Conservation (phyloP, 2,329 filamentous ascomycete species). For the Sclerotinia glacialis region DNA sequence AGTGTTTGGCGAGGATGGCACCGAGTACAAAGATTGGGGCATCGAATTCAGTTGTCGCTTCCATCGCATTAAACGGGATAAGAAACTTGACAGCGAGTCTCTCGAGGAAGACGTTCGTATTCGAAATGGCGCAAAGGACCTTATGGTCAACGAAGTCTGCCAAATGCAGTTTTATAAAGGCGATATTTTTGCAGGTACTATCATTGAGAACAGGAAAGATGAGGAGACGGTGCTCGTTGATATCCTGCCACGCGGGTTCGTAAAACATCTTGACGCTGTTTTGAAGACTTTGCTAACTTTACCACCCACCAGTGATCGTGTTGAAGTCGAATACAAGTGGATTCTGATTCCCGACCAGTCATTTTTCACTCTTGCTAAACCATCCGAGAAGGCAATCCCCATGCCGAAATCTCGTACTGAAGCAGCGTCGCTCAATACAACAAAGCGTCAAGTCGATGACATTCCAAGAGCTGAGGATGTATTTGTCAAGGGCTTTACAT, state of each 20-base stretch:
- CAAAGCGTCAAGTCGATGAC: constrained; percentile 57
- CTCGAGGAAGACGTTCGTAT: constrained; percentile 71
- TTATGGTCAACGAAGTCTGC: constrained; percentile 73
- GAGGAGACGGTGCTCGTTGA: constrained; percentile 79
- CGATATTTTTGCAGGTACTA: constrained; percentile 86
- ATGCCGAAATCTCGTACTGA: constrained; percentile 63
- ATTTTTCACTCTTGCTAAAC: constrained; percentile 70
- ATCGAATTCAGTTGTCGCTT: constrained; percentile 95
- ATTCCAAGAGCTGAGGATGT: constrained; percentile 62
- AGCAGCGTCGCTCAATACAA: constrained; percentile 66
- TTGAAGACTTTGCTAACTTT: constrained; percentile 44
- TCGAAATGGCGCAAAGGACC: constrained; percentile 61
- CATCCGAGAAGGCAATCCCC: constrained; percentile 68
- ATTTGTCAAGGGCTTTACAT: constrained; percentile 67
- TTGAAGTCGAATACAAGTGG: constrained; percentile 85
- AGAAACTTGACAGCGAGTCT: constrained; percentile 64
- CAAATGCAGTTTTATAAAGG: constrained; percentile 82
- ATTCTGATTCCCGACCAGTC: constrained; percentile 68
- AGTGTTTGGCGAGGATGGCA: constrained; percentile 84
- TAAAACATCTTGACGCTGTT: constrained; percentile 31
- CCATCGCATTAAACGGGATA: constrained; percentile 83
- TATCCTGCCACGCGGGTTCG: constrained; percentile 79
- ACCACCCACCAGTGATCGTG: constrained; percentile 53
- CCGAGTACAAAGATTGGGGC: constrained; percentile 86
- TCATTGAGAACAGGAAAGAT: constrained; percentile 75